Base-by-base conservation (phyloP, 345 rosid species). In the Citrus maxima region DNA sequence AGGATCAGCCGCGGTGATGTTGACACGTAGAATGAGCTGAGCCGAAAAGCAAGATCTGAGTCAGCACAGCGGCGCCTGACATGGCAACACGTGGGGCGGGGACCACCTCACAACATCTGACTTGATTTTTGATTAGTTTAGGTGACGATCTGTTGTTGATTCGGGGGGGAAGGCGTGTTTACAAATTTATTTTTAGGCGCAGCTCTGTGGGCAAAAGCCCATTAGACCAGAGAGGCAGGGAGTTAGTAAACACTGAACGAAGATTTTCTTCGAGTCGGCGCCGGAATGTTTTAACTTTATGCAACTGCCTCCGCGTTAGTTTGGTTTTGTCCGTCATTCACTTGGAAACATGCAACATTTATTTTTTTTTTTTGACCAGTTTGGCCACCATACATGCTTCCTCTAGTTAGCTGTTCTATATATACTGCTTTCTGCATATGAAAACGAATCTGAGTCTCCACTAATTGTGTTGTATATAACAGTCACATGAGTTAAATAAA, bases 61-160 rank as follows among this genome's bases (percentile, higher is more conserved):
- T 86, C 85, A 79, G 82, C 86, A 67, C 4, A 35, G 70, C 49
- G 54, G 16, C 27, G 40, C 10, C 62, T 22, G 35, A 38, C 58
- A 77, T 82, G 85, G 78, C 77, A 84, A 82, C 87, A 84, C 84
- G 84, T 84, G 84, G 77, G 77, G 55, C 10, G 67, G 76, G 49
- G 72, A 67, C 79, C 51, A 46, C 51, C 51, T 13, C 4, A 0
- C 3, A 12, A 3, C 51, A 10, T 42, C 51, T 12, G 51, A 46
- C 51, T 46, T 46, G 51, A 46, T 46, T 46, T 3, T 46, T 13
- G 5, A 13, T 12, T 3, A 12, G 0, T 46, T 25, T 37, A 40
- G 60, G 34, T 10, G 40, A 38, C 38, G 7, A 59, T 60, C 37
- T 38, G 62, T 3, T 59, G 19, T 37, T 75, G 19, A 46, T 46